Conservation (phyloP, 2,329 filamentous ascomycete species). For the Penicillium sp. region DNA sequence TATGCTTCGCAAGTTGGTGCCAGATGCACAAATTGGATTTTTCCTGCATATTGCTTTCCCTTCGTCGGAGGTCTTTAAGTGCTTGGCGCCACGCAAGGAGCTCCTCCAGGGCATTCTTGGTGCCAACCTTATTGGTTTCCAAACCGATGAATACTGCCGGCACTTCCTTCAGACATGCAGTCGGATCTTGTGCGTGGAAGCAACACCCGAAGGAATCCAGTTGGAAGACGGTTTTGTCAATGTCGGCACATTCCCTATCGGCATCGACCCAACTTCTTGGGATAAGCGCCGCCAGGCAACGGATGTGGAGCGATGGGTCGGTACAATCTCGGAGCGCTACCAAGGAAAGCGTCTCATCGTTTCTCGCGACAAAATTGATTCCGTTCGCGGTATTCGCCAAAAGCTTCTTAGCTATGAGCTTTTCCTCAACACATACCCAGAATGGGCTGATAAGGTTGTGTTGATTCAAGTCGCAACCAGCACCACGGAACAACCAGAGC, state of each 20-base stretch:
- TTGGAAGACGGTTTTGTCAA: slow-evolving; percentile 92
- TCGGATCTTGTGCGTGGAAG: slow-evolving; percentile 84
- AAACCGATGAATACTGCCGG: slow-evolving; percentile 86
- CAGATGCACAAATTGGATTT: slow-evolving; percentile 92
- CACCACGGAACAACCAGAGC: slow-evolving; percentile 79
- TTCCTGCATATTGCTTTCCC: slow-evolving; percentile 95
- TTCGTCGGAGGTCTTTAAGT: slow-evolving; percentile 93
- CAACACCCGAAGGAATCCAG: slow-evolving; percentile 81
- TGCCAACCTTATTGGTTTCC: slow-evolving; percentile 88
- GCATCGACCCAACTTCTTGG: slow-evolving; percentile 80
- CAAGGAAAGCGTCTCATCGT: slow-evolving; percentile 87
- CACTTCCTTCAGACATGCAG: slow-evolving; percentile 97
- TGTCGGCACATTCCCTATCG: slow-evolving; percentile 80
- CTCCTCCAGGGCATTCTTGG: slow-evolving; percentile 90
- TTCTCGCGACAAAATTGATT: slow-evolving; percentile 89
- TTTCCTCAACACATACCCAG: slow-evolving; percentile 88
- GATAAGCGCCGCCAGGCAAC: slow-evolving; percentile 66
- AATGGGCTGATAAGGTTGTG: slow-evolving; percentile 83
- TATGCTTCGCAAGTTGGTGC: slow-evolving; percentile 81
- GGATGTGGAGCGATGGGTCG: slow-evolving; percentile 75
- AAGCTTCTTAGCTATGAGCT: slow-evolving; percentile 90
- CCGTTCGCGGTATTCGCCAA: slow-evolving; percentile 86
- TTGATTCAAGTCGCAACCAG: slow-evolving; percentile 93
- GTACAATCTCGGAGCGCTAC: slow-evolving; percentile 78
- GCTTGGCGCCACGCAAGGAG: slow-evolving; percentile 79